These are phyloP conservation scores for Boletellus ananiceps DNA, from an alignment of 768 basidiomycete species.

Conservation along the genomic window DNA sequence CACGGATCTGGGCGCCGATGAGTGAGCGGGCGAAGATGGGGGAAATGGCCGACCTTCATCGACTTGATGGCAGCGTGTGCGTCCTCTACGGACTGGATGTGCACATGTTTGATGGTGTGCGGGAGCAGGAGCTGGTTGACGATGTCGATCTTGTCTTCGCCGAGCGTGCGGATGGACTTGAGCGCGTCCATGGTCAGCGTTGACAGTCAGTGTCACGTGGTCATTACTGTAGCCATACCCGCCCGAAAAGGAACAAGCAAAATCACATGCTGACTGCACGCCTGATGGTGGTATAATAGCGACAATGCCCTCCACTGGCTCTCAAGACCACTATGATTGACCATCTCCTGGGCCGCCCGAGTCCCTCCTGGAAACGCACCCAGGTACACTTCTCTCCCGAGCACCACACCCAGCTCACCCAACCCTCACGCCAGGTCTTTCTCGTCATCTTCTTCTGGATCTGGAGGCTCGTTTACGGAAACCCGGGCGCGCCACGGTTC, in stretches of 20 bases:
- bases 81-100: conserved; percentile 68
- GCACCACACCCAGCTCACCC: not conserved
- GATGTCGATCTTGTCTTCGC: conserved; percentile 66
- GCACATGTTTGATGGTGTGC: conserved; percentile 61
- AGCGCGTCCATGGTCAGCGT: conserved; percentile 19
- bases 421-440: conserved; percentile 56
- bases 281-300: not conserved
- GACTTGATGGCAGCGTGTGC: conserved; percentile 93
- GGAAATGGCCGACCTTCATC: conserved; percentile 71
- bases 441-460: conserved; percentile 91
- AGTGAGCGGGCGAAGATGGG: not conserved
- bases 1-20: conserved; percentile 56
- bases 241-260: conserved; percentile 18
- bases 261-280: conserved; percentile 33
- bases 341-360: conserved; percentile 85
- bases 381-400: conserved; percentile 46
- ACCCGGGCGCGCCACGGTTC: conserved; percentile 59
- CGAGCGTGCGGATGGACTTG: conserved; percentile 38
- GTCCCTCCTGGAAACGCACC: conserved; percentile 81
- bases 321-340: conserved; percentile 69
- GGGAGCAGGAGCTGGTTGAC: conserved; percentile 88
- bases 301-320: not conserved
- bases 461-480: conserved; percentile 69
- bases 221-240: not conserved
- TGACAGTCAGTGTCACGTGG: conserved; percentile 6